Evolutionary conservation across 257 asterid species (phyloP).

Genomic region (Solanum clarkiae): DNA sequence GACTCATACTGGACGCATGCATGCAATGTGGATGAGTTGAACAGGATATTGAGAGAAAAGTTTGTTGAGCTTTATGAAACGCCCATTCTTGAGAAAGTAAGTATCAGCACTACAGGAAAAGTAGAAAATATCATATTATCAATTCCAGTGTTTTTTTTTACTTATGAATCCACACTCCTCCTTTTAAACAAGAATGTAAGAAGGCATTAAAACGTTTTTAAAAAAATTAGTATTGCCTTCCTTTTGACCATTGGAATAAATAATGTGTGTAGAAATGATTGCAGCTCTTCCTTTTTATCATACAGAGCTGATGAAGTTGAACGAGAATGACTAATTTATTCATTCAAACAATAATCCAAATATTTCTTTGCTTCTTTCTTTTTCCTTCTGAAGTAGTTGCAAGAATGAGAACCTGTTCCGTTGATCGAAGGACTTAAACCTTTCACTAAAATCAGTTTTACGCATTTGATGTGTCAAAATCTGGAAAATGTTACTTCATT

Average conservation of each 20-base stretch:
- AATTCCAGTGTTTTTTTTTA: background rate
- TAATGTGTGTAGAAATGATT: background rate
- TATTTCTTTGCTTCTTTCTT: background rate
- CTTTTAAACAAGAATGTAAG: background rate
- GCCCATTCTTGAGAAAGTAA: slow-evolving; percentile 84
- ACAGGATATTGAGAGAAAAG: slow-evolving; percentile 64
- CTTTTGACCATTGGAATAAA: background rate
- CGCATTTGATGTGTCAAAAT: background rate
- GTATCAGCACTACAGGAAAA: background rate
- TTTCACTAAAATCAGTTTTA: background rate
- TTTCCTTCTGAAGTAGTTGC: background rate
- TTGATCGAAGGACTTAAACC: background rate
- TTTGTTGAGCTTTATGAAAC: slow-evolving; percentile 80
- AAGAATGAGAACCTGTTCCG: background rate
- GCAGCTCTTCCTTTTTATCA: background rate
- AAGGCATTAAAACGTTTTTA: background rate
- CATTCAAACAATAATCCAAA: background rate
- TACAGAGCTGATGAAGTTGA: background rate
- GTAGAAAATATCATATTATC: background rate
- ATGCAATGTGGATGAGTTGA: slow-evolving; percentile 79
- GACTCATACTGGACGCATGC: slow-evolving; percentile 99
- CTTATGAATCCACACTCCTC: background rate
- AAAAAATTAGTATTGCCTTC: background rate
- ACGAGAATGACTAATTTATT: background rate
- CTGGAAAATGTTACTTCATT: background rate